These are phyloP conservation scores for Vaccinium corymbosum DNA, from an alignment of 148 eudicot genomes.

Conservation along the genomic window DNA sequence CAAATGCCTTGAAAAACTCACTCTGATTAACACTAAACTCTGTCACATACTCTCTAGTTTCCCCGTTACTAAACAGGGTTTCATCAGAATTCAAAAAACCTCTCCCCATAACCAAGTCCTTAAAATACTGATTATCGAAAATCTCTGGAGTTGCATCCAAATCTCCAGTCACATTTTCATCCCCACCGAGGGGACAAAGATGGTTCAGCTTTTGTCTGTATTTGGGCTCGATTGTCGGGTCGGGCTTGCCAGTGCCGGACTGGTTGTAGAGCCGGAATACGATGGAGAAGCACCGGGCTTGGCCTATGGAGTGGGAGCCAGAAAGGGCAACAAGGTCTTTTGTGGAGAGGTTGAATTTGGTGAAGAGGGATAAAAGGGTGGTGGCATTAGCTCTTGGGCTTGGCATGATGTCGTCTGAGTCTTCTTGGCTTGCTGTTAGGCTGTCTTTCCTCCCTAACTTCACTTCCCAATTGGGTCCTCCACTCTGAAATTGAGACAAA, in stretches of 20 bases:
- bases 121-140: slow-evolving; percentile 83
- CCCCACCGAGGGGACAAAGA: slow-evolving; percentile 66
- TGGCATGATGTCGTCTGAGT: slow-evolving; percentile 79
- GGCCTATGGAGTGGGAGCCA: slow-evolving; percentile 88
- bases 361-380: slow-evolving; percentile 55
- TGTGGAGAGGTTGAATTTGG: slow-evolving; percentile 47
- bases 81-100: slow-evolving; percentile 85
- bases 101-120: slow-evolving; percentile 67
- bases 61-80: slow-evolving; percentile 36
- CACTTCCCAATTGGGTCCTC: slow-evolving; percentile 94
- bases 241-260: slow-evolving; percentile 72
- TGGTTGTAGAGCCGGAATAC: slow-evolving; percentile 86
- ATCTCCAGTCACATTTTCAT: slow-evolving; percentile 61
- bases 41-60: slow-evolving; percentile 56
- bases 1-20: slow-evolving; percentile 62
- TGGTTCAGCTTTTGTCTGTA: slow-evolving; percentile 47
- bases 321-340: slow-evolving; percentile 85
- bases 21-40: slow-evolving; percentile 44
- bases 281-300: slow-evolving; percentile 81
- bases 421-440: slow-evolving; percentile 74
- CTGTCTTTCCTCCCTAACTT: slow-evolving; percentile 79
- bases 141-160: slow-evolving; percentile 65
- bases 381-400: slow-evolving; percentile 86
- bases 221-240: slow-evolving; percentile 62
- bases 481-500: slow-evolving; percentile 49